Base-by-base conservation (phyloP, 2,329 filamentous ascomycete genomes). In the Purpureocillium takamizusanense region DNA sequence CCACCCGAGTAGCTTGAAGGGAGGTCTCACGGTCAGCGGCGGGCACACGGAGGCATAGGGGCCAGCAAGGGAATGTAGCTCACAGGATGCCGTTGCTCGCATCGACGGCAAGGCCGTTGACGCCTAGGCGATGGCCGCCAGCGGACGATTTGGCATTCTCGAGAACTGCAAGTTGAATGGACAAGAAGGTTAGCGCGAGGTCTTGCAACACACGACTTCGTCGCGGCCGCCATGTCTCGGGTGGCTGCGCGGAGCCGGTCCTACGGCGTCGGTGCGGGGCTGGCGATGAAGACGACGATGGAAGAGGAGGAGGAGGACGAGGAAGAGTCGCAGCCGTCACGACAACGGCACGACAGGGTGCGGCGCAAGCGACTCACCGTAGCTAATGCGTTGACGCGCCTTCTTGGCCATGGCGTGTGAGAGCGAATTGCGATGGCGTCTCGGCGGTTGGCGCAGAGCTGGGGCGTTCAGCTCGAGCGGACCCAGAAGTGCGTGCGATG, bases 41-140 rank as follows among this genome's bases (percentile, higher is more conserved):
- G 31, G 11, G 28, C n/a, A n/a, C n/a, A 25, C 5, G 21, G 21
- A 25, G 10, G 21, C 21, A 10, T 10, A 25, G 6, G 21, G 21
- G 10, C 21, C 21, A 25, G 10, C 21, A 25, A 25, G 21, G 21
- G 21, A 10, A 5, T 25, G 21, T 5, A 5, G 55, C 83, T 71
- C 71, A 95, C 88, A 98, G 74, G 44, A 95, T 88, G 40, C 83
- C 85, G 60, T 84, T 85, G 49, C 82, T 73, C 44, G 74, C 70
- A 63, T 97, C 92, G 47, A 95, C 81, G 37, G 87, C 87, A 44
- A 98, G 77, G 46, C 90, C 89, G 70, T 97, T 95, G 51, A 98
- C 87, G 47, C 92, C 92, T 40, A 97, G 78, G 52, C 89, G 76
- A 69, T 98, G 92, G 41, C 90, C 90, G 49, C 86, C 87, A 33